phyloP scores from a whole-genome alignment of 345 rosid species.

The Salix brachista region DNA sequence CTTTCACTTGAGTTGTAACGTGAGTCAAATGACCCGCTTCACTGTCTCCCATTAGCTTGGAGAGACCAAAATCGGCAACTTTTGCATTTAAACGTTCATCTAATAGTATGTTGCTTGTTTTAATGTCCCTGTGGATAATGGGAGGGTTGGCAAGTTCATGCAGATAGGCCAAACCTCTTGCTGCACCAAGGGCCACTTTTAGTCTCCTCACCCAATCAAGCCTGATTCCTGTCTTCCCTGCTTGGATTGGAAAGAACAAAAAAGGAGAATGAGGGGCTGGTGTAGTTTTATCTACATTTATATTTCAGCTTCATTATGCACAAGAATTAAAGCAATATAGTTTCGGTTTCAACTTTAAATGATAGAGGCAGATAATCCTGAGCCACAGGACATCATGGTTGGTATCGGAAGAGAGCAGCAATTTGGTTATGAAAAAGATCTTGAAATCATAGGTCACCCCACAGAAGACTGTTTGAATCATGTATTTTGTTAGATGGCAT shows the following conservation, averaged over 20 bases:
- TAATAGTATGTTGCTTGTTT: slow-evolving; percentile 73
- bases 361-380: no score
- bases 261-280: background rate
- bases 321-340: background rate
- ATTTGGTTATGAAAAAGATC: no score
- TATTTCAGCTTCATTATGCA: background rate
- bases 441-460: no score
- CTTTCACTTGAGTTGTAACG: slow-evolving; percentile 89
- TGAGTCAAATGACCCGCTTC: slow-evolving; percentile 74
- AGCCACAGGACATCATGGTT: no score
- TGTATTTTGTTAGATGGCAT: background rate
- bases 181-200: slow-evolving; percentile 70
- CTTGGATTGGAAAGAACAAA: background rate
- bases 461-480: no score
- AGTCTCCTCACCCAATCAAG: slow-evolving; percentile 82
- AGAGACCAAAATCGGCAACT: slow-evolving; percentile 92
- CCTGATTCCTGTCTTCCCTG: slow-evolving; percentile 77
- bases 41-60: slow-evolving; percentile 55
- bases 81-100: slow-evolving; percentile 78
- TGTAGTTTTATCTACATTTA: background rate
- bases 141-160: slow-evolving; percentile 97
- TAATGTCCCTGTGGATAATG: slow-evolving; percentile 88
- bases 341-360: no score
- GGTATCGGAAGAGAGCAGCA: no score
- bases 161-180: slow-evolving; percentile 77